These are phyloP conservation scores for Rhodosporidiobolus odoratus DNA, from an alignment of 768 basidiomycete genomes.

Conservation along the genomic window DNA sequence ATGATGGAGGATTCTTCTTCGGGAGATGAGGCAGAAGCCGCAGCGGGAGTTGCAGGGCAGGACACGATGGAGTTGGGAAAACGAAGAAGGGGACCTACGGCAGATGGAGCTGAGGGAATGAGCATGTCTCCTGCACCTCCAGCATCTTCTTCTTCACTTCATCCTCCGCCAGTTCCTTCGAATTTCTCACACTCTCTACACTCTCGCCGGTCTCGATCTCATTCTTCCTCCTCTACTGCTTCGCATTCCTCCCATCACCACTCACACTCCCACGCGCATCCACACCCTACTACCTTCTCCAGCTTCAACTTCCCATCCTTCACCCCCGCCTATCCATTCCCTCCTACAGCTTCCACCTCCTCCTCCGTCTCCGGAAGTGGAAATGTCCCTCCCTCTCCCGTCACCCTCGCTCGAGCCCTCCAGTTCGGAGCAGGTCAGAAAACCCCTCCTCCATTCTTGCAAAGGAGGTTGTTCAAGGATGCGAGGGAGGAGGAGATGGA, in stretches of 20 bases:
- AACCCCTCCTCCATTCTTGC: conserved; percentile 34
- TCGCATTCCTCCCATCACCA: too few species aligned
- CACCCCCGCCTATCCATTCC: background rate
- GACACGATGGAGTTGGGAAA: background rate
- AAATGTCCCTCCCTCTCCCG: conserved; percentile 26
- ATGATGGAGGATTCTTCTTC: background rate
- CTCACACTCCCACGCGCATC: too few species aligned
- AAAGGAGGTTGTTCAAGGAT: conserved; percentile 31
- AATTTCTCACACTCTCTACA: too few species aligned
- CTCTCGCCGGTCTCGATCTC: too few species aligned
- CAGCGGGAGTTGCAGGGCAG: background rate
- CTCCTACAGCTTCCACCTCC: background rate
- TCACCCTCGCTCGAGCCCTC: conserved; percentile 28
- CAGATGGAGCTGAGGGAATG: too few species aligned
- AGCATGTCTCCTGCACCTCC: too few species aligned
- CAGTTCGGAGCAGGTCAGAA: conserved; percentile 25
- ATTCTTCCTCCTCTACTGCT: too few species aligned
- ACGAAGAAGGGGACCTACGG: background rate
- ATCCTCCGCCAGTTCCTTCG: too few species aligned
- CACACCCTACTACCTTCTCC: too few species aligned
- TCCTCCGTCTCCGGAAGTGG: too few species aligned
- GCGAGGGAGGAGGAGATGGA: background rate
- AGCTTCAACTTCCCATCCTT: background rate
- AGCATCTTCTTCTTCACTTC: too few species aligned
- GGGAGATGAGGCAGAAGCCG: background rate